phyloP scores from a whole-genome alignment of 192 early-diverging fungal genomes.

The Backusella tuberculispora region DNA sequence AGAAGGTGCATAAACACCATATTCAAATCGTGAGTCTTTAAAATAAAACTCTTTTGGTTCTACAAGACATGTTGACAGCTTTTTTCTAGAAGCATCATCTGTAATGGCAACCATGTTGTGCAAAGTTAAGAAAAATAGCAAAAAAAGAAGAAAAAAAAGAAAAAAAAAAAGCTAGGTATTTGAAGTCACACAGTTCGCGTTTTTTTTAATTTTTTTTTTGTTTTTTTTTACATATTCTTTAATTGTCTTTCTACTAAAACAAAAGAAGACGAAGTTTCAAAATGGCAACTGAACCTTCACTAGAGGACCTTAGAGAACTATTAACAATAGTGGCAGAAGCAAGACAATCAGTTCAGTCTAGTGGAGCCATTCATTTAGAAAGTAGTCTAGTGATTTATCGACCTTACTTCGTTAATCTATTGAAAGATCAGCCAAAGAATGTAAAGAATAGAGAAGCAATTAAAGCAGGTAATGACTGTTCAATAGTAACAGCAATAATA shows the following conservation, averaged over 20 bases:
- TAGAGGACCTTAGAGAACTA: constrained; percentile 3
- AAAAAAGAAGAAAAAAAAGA: neutral
- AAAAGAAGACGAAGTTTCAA: neutral
- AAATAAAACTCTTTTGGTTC: constrained; percentile 28
- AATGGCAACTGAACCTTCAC: neutral
- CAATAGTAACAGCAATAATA: neutral
- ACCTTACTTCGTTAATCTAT: neutral
- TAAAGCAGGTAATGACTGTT: neutral
- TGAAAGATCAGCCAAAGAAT: constrained; percentile 4
- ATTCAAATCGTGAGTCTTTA: constrained; percentile 45
- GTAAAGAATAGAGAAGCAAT: neutral
- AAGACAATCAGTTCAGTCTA: neutral
- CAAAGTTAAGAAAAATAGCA: no score
- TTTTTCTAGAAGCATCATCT: neutral
- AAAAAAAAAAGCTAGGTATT: neutral
- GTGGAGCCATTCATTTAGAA: neutral
- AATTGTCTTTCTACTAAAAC: neutral
- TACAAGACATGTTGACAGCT: constrained; percentile 19
- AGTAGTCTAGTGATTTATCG: neutral
- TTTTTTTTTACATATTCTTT: neutral
- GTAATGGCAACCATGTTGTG: constrained; percentile 7
- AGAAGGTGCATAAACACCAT: constrained; percentile 51
- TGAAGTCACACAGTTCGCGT: constrained; percentile 2
- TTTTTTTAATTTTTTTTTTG: neutral
- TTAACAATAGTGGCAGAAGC: constrained; percentile 1